phyloP scores from a whole-genome alignment of 2,329 filamentous ascomycete species.

The Arthrobotrys sinensis region DNA sequence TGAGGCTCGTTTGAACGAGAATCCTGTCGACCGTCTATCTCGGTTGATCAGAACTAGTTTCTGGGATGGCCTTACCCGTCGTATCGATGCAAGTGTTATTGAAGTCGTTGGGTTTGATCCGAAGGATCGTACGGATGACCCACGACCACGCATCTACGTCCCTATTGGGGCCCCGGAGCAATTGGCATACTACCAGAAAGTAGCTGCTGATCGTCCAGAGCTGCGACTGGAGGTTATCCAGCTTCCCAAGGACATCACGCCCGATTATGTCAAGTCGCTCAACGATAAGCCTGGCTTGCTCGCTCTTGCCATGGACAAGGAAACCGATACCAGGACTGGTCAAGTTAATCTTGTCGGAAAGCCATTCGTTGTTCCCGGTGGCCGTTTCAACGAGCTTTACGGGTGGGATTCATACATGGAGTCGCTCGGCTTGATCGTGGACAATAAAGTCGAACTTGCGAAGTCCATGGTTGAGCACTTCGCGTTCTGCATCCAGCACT shows the following conservation, averaged over 20 bases:
- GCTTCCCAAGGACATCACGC: slow-evolving; percentile 82
- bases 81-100: slow-evolving; percentile 90
- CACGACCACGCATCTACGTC: slow-evolving; percentile 91
- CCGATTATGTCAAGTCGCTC: slow-evolving; percentile 77
- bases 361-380: slow-evolving; percentile 97
- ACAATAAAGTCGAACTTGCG: slow-evolving; percentile 82
- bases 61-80: slow-evolving; percentile 90
- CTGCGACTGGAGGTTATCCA: slow-evolving; percentile 88
- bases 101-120: slow-evolving; percentile 88
- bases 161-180: slow-evolving; percentile 88
- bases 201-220: slow-evolving; percentile 84
- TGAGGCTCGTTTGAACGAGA: slow-evolving; percentile 91
- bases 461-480: slow-evolving; percentile 97
- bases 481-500: slow-evolving; percentile 98
- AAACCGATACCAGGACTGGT: slow-evolving; percentile 77
- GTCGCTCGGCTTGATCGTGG: slow-evolving; percentile 88
- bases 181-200: slow-evolving; percentile 86
- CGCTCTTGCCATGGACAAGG: slow-evolving; percentile 88
- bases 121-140: slow-evolving; percentile 95
- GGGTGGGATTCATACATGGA: slow-evolving; percentile 99
- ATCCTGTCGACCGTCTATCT: slow-evolving; percentile 88
- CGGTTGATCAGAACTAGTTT: slow-evolving; percentile 91
- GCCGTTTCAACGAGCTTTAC: slow-evolving; percentile 97
- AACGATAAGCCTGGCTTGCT: slow-evolving; percentile 90
- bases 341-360: slow-evolving; percentile 81